These are phyloP conservation scores for Dryadomyces quercivorus DNA, from an alignment of 2,329 filamentous ascomycete genomes.

Conservation along the genomic window DNA sequence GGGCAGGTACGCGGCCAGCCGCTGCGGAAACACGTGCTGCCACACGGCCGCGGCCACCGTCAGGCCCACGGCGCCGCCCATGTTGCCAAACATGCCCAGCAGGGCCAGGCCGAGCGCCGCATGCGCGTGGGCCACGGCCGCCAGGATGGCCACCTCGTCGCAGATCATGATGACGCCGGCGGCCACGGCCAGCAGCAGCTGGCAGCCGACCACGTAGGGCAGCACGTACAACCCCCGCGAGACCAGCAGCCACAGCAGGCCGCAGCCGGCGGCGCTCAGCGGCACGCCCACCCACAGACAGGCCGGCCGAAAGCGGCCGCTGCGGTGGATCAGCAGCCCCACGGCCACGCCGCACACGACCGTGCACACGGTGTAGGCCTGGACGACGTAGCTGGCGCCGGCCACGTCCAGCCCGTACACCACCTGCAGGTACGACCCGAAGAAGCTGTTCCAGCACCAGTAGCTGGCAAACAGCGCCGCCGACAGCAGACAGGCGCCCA, in stretches of 20 bases:
- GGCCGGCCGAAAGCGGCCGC: conserved; percentile 35
- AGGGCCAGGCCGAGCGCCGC: conserved; percentile 5
- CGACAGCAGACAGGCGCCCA: conserved; percentile 13
- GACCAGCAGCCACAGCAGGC: conserved; percentile 42
- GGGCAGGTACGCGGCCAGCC: conserved; percentile 37
- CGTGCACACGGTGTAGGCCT: conserved; percentile 9
- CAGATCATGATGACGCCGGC: conserved; percentile 46
- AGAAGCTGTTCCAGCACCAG: conserved; percentile 13
- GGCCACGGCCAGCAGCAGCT: conserved; percentile 39
- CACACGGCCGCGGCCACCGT: conserved; percentile 51
- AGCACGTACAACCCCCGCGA: conserved; percentile 32
- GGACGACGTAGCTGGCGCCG: conserved; percentile 10
- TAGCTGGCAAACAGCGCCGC: conserved; percentile 8
- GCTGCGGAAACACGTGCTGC: conserved; percentile 41
- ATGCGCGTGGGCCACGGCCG: conserved; percentile 37
- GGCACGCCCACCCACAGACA: conserved; percentile 33
- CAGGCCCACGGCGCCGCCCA: conserved; percentile 45
- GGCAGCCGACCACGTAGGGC: conserved; percentile 41
- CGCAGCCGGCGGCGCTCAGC: conserved; percentile 37
- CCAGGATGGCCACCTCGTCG: conserved; percentile 47
- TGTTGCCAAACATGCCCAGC: conserved; percentile 33
- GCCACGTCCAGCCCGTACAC: conserved; percentile 10
- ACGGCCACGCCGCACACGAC: conserved; percentile 32
- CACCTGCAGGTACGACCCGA: conserved; percentile 13
- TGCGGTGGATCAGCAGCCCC: conserved; percentile 32